Conservation (phyloP, 1,284 basidiomycete species). For the Microbotryum silenes-acaulis region DNA sequence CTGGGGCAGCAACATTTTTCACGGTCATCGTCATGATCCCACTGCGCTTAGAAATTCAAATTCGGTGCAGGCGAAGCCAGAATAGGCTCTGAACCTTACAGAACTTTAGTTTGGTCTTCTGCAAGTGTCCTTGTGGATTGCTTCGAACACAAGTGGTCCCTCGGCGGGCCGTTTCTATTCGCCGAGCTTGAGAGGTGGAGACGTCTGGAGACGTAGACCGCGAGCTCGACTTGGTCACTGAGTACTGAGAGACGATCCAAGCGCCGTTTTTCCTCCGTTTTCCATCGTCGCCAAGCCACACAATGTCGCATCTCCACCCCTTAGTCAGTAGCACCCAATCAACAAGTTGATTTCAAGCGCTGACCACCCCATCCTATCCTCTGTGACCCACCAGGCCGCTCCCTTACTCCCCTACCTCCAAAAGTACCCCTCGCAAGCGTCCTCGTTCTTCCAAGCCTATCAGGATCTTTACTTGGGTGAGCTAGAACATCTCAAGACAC, state of each 20-base stretch:
- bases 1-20: not conserved
- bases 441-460: slow-evolving; percentile 38
- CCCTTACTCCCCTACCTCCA: slow-evolving; percentile 11
- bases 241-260: not conserved
- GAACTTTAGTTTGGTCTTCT: too few relatives aligned
- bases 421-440: slow-evolving; percentile 36
- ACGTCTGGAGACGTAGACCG: too few relatives aligned
- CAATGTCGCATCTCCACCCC: slow-evolving; percentile 18
- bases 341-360: too few relatives aligned
- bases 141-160: too few relatives aligned
- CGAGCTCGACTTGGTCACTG: not conserved
- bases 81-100: too few relatives aligned
- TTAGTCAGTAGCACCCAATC: slow-evolving; percentile 3
- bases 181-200: too few relatives aligned
- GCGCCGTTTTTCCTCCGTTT: too few relatives aligned
- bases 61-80: too few relatives aligned
- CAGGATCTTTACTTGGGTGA: slow-evolving; percentile 37
- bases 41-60: too few relatives aligned
- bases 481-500: not conserved
- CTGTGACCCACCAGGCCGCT: slow-evolving; percentile 5
- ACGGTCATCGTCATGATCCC: too few relatives aligned
- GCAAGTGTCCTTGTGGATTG: too few relatives aligned
- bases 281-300: not conserved
- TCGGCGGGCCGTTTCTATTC: too few relatives aligned
- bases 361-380: not conserved